Percentiles rank a stretch among this genome's conserved stretches.
These are phyloP conservation scores for Mycena filopes DNA, from an alignment of 768 basidiomycete species.

Conservation along the genomic window DNA sequence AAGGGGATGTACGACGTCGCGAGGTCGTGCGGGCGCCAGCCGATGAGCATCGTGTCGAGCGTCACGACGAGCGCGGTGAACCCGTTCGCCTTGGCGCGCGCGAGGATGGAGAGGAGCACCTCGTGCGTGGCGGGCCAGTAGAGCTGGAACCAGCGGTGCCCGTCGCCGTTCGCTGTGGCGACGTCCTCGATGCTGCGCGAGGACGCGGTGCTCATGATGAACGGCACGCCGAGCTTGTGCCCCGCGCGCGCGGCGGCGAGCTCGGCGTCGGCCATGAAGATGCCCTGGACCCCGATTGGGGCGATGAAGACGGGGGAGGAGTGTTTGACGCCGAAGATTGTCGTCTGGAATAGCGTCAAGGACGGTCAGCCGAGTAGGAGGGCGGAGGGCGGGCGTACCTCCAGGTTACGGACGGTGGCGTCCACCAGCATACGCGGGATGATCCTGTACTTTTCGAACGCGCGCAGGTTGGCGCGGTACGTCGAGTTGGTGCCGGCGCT, in stretches of 20 bases:
- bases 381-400: constrained; percentile 57
- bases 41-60: constrained; percentile 76
- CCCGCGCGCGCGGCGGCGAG: constrained; percentile 76
- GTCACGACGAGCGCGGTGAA: constrained; percentile 83
- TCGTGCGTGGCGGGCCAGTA: constrained; percentile 79
- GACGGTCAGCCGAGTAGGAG: no score
- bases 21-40: constrained; percentile 84
- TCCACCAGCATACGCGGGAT: constrained; percentile 84
- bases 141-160: constrained; percentile 83
- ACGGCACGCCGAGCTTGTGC: constrained; percentile 68
- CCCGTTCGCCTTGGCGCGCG: constrained; percentile 71
- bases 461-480: constrained; percentile 70
- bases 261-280: constrained; percentile 78
- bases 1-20: constrained; percentile 74
- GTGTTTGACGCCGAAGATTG: constrained; percentile 74
- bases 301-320: constrained; percentile 72
- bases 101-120: constrained; percentile 70
- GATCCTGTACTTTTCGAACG: constrained; percentile 75
- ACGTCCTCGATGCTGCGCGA: constrained; percentile 80
- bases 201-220: constrained; percentile 81
- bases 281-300: constrained; percentile 83
- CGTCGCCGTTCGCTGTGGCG: constrained; percentile 75
- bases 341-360: constrained; percentile 56
- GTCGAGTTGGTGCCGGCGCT: constrained; percentile 81
- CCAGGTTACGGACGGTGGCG: constrained; percentile 65